Percentiles rank a stretch among this genome's conserved stretches.
Conservation (phyloP, 495 filamentous ascomycete genomes). For the Margaritispora aquatica region DNA sequence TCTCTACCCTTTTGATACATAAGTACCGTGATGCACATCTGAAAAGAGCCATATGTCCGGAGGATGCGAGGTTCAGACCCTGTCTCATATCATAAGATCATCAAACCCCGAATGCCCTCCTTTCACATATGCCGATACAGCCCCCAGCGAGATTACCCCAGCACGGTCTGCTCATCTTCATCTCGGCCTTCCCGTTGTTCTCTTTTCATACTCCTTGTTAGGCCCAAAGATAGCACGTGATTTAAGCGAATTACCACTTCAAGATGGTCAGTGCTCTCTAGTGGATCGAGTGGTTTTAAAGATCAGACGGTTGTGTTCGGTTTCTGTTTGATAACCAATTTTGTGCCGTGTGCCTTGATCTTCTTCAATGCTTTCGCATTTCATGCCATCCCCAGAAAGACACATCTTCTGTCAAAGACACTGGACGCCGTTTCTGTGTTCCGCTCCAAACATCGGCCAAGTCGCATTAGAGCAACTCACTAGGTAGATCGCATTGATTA, state of each 20-base stretch:
- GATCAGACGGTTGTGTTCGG: background rate
- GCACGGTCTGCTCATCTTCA: too few species aligned
- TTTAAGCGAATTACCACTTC: background rate
- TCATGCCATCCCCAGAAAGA: background rate
- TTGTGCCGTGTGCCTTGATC: conserved; percentile 9
- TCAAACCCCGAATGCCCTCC: background rate
- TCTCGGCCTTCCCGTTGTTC: too few species aligned
- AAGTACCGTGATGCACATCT: background rate
- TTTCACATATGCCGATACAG: background rate
- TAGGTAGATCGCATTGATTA: background rate
- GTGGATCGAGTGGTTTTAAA: background rate
- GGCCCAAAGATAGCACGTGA: too few species aligned
- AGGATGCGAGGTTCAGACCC: background rate
- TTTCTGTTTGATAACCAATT: conserved; percentile 13
- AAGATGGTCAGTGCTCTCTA: too few species aligned
- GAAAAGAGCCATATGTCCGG: background rate
- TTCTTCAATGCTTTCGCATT: conserved; percentile 8
- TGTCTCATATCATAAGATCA: background rate
- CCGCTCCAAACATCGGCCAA: background rate
- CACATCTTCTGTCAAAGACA: conserved; percentile 11
- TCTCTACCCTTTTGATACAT: background rate
- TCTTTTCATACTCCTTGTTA: too few species aligned
- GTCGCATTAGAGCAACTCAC: background rate
- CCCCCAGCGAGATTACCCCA: background rate
- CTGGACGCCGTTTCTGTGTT: background rate